Evolutionary conservation across 805 yeast genomes (phyloP), one percentile per base, ranked within the genome.

Genomic region (Barnettozyma pratensis): DNA sequence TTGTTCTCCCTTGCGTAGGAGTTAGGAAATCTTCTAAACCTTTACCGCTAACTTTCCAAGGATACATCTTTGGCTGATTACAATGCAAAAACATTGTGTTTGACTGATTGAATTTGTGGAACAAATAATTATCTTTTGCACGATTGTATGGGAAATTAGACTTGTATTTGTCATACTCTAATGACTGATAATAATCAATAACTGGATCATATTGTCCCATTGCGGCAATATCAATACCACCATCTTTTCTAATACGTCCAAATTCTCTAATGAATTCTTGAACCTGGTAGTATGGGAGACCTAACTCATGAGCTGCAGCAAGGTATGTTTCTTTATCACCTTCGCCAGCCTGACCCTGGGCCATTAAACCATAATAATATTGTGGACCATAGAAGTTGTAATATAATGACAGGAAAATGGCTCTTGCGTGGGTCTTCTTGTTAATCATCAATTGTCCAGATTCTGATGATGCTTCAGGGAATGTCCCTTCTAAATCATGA

Each of bases 281-380:
- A 7, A 81, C 80, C 60, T 80, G 85, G 59, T 81, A 80, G 53
- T 70, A 80, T 1, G 73, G 67, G 45, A 76, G 64, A 2, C 66
- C 64, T 31, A 75, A 66, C 9, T 74, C 76, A 31, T 73, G 71
- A 2, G 88, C 84, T 0, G 89, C 87, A 0, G 89, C 87, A 46
- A 83, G 70, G 51, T 83, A 83, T 0, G 92, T 84, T 55, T 85
- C 92, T 59, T 85, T 86, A 61, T 86, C 92, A 44, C 92, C 94
- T 66, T 83, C 88, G n/a, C 94, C 94, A 4, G 77, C 78, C 37
- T 73, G 73, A 35, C 85, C 83, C 62, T 80, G 81, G 4, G 84
- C 70, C 38, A 83, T 67, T 42, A 83, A 66, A 3, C 80, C 80
- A 59, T 81, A 83, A 61, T 74, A 83, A 48, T 75, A 69, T 7